Evolutionary conservation across 2,329 filamentous ascomycete genomes (phyloP).

Genomic region (Ceratocystis huliohia): DNA sequence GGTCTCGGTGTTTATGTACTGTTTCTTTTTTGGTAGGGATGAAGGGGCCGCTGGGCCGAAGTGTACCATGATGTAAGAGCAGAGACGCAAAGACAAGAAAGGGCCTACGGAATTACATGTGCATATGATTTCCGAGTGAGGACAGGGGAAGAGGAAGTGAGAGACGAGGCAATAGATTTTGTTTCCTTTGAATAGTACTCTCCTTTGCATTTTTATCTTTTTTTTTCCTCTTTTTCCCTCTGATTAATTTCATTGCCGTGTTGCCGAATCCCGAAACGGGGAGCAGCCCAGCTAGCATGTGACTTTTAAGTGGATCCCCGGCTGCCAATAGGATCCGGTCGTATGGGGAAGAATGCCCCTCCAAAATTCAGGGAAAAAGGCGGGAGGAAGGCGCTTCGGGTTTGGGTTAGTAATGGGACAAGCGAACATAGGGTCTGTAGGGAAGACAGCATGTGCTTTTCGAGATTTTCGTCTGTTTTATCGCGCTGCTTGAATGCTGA

Average conservation of each 20-base stretch:
- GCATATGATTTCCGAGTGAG: not conserved
- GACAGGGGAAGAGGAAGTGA: not conserved
- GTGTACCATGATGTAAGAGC: not conserved
- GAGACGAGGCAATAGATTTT: not conserved
- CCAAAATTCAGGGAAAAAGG: not conserved
- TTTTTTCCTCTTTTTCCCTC: not conserved
- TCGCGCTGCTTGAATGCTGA: not conserved
- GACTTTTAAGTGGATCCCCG: not conserved
- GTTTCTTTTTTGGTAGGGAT: too few relatives aligned
- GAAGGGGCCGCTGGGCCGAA: not conserved
- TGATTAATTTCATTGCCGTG: conserved; percentile 8
- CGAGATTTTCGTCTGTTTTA: not conserved
- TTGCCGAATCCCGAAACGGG: conserved; percentile 1
- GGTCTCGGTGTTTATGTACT: too few relatives aligned
- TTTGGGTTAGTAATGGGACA: not conserved
- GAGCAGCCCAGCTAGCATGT: conserved; percentile 2
- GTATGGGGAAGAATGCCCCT: not conserved
- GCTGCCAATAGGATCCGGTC: not conserved
- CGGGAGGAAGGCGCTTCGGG: not conserved
- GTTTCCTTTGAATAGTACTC: not conserved
- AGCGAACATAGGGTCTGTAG: not conserved
- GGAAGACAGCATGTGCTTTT: not conserved
- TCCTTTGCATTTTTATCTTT: not conserved
- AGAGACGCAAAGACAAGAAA: not conserved
- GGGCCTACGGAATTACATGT: not conserved